These are phyloP conservation scores for Tulasnella sp. DNA, from an alignment of 768 basidiomycete species.

Conservation along the genomic window DNA sequence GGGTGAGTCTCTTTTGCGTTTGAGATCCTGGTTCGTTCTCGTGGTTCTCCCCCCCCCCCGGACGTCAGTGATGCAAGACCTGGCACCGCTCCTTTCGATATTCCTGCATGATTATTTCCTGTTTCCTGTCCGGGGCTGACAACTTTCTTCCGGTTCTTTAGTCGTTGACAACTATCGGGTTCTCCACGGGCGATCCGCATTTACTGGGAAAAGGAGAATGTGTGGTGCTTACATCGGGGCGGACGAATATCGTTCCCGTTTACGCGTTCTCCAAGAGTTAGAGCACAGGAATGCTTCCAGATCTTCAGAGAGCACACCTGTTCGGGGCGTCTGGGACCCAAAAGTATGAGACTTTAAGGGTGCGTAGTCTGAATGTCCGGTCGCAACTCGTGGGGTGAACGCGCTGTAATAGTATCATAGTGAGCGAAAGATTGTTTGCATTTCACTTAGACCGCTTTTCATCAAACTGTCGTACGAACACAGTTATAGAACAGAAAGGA, in stretches of 20 bases:
- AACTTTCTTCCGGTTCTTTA: conserved; percentile 41
- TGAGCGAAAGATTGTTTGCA: no score
- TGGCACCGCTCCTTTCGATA: conserved; percentile 23
- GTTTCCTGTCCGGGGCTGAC: not conserved
- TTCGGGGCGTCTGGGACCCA: conserved; percentile 32
- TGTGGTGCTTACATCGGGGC: conserved; percentile 93
- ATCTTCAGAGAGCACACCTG: not conserved
- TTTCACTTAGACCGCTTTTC: no score
- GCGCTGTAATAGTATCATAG: no score
- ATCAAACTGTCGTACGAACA: no score
- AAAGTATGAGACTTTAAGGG: not conserved
- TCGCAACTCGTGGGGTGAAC: not conserved
- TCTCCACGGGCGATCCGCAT: conserved; percentile 90
- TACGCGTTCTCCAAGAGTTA: conserved; percentile 46
- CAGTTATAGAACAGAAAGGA: no score
- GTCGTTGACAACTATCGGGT: conserved; percentile 94
- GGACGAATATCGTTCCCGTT: conserved; percentile 86
- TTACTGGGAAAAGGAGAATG: conserved; percentile 85
- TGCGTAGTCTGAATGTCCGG: not conserved
- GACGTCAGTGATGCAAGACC: not conserved
- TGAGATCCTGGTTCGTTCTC: not conserved
- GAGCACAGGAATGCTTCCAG: conserved; percentile 8
- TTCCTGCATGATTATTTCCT: not conserved
- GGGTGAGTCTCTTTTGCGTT: conserved; percentile 52
- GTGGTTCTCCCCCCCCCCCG: not conserved